Evolutionary conservation across 805 yeast species (phyloP), one percentile per base, ranked within the genome.

Genomic region (Candida pseudoglaebosa): DNA sequence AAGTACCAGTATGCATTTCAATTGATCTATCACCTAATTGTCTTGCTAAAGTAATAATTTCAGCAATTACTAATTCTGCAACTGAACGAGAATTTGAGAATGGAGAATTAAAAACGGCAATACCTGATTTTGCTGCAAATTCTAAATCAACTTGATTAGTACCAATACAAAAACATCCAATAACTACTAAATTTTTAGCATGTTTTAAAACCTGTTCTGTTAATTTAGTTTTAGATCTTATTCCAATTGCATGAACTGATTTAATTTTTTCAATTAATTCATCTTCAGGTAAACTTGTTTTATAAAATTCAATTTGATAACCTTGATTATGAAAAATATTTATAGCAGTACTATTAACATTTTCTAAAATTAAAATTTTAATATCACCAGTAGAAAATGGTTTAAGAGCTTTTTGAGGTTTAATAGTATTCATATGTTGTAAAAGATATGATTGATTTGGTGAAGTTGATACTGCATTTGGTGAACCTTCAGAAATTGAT

Each of bases 91-190:
- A 91, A 75, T 93, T 93, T 49, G 97, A 89, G 72, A 93, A 93
- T 37, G 99, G 99, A 24, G 99, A 90, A 76, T 89, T 88, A 82
- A 93, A 93, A 17, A 93, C 99, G 34, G 97, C 90, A 62, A 91
- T 78, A 70, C 99, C 99, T 36, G 78, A 76, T 56, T 82, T 78
- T 47, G 98, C 96, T 41, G 99, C 99, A 54, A 61, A 85, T 51
- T 85, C 86, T 47, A 90, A 75, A 62, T 93, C 95, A 40, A 93
- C 99, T 71, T 93, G 99, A 71, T 93, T 93, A 45, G 98, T 93
- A 57, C 99, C 99, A 52, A 93, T 93, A 76, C 99, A 93, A 84
- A 93, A 93, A 72, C 99, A 93, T 41, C 99, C 99, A 65, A 93
- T 73, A 22, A 79, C 90, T 19, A 85, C 85, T 65, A 93, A 75